A percentile compares a stretch with the other conserved stretches of the same genome.
Evolutionary conservation across 352 stramenopile species (phyloP).

Genomic region (Pythium folliculosum): DNA sequence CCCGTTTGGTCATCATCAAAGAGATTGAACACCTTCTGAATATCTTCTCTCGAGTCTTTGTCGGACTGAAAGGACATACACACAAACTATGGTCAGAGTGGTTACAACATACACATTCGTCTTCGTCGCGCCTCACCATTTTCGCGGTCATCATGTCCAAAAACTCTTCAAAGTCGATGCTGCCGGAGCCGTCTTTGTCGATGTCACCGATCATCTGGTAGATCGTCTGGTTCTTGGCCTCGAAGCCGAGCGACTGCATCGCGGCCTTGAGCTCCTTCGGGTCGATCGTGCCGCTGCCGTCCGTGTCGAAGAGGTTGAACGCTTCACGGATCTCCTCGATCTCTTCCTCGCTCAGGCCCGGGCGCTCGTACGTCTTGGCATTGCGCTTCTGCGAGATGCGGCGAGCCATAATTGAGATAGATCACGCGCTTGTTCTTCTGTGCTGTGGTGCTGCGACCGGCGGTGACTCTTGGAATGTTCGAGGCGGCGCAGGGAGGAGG

Average conservation of each 20-base stretch:
- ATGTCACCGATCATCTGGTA: conserved; percentile 98
- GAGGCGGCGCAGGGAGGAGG: background rate
- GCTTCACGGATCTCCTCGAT: conserved; percentile 96
- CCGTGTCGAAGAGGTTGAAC: conserved; percentile 98
- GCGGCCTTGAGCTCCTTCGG: conserved; percentile 96
- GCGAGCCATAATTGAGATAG: conserved; percentile 44
- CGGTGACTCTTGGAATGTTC: conserved; percentile 21
- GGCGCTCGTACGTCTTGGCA: conserved; percentile 91
- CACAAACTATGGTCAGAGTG: background rate
- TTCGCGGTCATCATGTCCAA: conserved; percentile 97
- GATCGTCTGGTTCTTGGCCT: conserved; percentile 97
- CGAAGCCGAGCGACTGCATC: conserved; percentile 96
- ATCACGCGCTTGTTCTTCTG: background rate
- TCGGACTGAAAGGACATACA: conserved; percentile 61
- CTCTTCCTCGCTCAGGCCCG: conserved; percentile 92
- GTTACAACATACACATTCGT: background rate
- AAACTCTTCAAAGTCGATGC: conserved; percentile 97
- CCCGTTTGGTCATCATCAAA: conserved; percentile 98
- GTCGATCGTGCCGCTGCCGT: conserved; percentile 96
- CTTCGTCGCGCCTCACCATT: conserved; percentile 57
- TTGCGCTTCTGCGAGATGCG: conserved; percentile 84
- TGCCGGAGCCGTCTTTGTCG: conserved; percentile 95
- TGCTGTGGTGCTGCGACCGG: background rate
- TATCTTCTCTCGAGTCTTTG: conserved; percentile 96
- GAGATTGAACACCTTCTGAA: conserved; percentile 95